Evolutionary conservation across 2,329 filamentous ascomycete genomes (phyloP).

Genomic region (Rhynchosporium agropyri): DNA sequence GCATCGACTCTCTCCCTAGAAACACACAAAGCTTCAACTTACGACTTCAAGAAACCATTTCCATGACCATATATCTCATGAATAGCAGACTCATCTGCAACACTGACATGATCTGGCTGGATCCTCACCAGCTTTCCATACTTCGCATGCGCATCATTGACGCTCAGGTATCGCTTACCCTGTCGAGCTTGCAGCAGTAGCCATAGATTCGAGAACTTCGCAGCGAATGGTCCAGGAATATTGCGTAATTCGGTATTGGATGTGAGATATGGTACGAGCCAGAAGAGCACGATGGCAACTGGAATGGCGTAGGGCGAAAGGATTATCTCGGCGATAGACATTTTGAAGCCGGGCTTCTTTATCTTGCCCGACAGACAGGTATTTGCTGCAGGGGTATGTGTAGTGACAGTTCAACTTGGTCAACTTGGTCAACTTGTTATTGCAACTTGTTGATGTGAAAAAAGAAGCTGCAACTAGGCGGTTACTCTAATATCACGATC

Average conservation of each 20-base stretch:
- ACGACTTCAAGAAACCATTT: conserved; percentile 75
- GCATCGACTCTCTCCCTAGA: conserved; percentile 38
- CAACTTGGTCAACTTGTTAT: too few species aligned
- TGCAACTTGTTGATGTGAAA: too few species aligned
- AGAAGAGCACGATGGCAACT: conserved; percentile 48
- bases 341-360: conserved; percentile 22
- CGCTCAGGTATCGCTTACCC: conserved; percentile 63
- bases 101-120: conserved; percentile 80
- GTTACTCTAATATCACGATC: too few species aligned
- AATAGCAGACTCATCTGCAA: conserved; percentile 81
- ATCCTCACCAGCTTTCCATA: conserved; percentile 77
- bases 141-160: conserved; percentile 75
- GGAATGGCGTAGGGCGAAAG: conserved; percentile 53
- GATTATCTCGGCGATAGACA: conserved; percentile 45
- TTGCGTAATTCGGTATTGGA: conserved; percentile 40
- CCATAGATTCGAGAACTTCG: conserved; percentile 78
- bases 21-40: conserved; percentile 53
- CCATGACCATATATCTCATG: conserved; percentile 76
- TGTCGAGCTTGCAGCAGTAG: conserved; percentile 67
- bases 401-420: too few species aligned
- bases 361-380: background rate
- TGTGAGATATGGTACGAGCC: conserved; percentile 41
- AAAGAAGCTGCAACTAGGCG: too few species aligned
- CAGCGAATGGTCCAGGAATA: conserved; percentile 55
- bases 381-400: conserved; percentile 8